Conservation (phyloP, 2,329 filamentous ascomycete genomes). For the Taxawa tesnikishii region DNA sequence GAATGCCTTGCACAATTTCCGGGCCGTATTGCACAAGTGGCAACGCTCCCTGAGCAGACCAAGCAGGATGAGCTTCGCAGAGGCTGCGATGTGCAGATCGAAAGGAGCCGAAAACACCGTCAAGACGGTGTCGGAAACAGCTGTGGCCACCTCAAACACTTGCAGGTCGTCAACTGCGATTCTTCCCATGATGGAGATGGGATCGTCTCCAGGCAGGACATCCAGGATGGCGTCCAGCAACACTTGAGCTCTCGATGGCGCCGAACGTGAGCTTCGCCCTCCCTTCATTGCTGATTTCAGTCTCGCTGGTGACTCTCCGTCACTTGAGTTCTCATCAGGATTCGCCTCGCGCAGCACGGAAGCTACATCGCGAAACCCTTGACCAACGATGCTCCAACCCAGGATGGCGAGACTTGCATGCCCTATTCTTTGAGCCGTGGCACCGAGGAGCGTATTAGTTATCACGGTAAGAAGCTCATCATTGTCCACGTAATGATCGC, state of each 20-base stretch:
- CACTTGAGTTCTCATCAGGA: conserved; percentile 8
- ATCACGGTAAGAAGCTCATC: conserved; percentile 58
- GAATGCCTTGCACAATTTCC: conserved; percentile 54
- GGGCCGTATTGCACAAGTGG: conserved; percentile 59
- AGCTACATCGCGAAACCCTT: conserved; percentile 54
- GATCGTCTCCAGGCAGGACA: conserved; percentile 29
- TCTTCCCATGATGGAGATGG: conserved; percentile 34
- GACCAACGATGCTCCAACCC: conserved; percentile 68
- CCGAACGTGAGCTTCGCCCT: not conserved
- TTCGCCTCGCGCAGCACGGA: conserved; percentile 40
- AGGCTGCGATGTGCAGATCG: conserved; percentile 45
- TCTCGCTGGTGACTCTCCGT: conserved; percentile 5
- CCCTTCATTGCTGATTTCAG: conserved; percentile 1
- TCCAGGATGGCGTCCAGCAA: conserved; percentile 29
- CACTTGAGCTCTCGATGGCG: conserved; percentile 3
- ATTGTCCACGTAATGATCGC: conserved; percentile 53
- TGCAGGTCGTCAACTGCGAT: conserved; percentile 32
- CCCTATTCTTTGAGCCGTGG: conserved; percentile 42
- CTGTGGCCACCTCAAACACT: conserved; percentile 36
- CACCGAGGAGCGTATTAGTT: conserved; percentile 55
- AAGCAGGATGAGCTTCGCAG: conserved; percentile 52
- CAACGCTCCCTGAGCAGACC: conserved; percentile 59
- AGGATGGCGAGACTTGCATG: conserved; percentile 64
- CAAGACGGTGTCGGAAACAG: conserved; percentile 31
- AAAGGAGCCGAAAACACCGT: conserved; percentile 35